phyloP scores from a whole-genome alignment of 176 grass and related monocot genomes.

The Carex kokanica region DNA sequence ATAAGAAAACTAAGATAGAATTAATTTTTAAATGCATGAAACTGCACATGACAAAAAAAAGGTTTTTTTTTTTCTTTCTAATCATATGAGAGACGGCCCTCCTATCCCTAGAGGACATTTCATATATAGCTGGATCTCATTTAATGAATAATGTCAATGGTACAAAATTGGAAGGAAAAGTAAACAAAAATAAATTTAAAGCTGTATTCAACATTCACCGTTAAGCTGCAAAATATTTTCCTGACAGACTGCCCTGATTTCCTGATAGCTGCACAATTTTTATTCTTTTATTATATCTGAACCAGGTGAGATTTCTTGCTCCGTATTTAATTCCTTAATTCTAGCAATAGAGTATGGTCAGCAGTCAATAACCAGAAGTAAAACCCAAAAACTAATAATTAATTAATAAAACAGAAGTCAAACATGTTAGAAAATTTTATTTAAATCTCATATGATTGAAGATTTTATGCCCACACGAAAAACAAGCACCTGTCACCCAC shows the following conservation, averaged over 20 bases:
- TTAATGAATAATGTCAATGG: neutral
- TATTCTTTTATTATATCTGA: conserved; percentile 2
- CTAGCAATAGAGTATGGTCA: neutral
- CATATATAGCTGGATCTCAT: conserved; percentile 7
- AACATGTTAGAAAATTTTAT: too few relatives aligned
- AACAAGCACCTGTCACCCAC: too few relatives aligned
- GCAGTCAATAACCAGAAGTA: neutral
- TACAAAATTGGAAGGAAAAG: neutral
- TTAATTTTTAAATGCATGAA: too few relatives aligned
- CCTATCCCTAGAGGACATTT: neutral
- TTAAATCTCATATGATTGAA: too few relatives aligned
- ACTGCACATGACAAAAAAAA: too few relatives aligned
- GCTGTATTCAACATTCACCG: neutral
- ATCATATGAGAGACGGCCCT: too few relatives aligned
- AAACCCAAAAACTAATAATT: too few relatives aligned
- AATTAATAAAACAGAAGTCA: too few relatives aligned
- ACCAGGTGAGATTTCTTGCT: conserved; percentile 9
- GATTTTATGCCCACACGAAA: too few relatives aligned
- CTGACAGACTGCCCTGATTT: neutral
- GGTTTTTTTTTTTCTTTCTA: too few relatives aligned
- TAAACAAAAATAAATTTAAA: neutral
- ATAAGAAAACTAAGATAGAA: too few relatives aligned
- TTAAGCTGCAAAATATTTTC: neutral
- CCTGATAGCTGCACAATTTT: neutral
- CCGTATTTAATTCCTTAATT: conserved; percentile 6